Percentiles rank a stretch among this genome's conserved stretches.
These are phyloP conservation scores for Mycena vitilis DNA, from an alignment of 768 basidiomycete genomes.

Conservation along the genomic window DNA sequence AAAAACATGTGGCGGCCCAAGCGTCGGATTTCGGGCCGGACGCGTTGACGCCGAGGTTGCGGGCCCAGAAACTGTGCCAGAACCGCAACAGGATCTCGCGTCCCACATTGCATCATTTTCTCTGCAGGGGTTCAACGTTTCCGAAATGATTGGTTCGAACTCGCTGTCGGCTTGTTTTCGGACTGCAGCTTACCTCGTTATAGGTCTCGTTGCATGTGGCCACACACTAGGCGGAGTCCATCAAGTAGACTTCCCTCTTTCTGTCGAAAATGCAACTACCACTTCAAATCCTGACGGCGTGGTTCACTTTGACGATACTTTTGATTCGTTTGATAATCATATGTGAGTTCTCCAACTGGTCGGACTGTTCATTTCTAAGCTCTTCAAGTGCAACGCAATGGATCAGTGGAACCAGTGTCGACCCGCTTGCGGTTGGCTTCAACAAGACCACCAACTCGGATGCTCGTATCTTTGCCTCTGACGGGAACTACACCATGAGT, in stretches of 20 bases:
- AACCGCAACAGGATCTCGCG: constrained; percentile 20
- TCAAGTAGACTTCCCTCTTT: constrained; percentile 21
- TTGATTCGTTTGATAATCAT: constrained; percentile 20
- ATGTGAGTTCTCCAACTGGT: constrained; percentile 1
- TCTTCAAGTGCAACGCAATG: constrained; percentile 20
- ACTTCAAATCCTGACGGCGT: constrained; percentile 21
- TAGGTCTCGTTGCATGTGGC: constrained; percentile 32
- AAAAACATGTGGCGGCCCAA: constrained; percentile 33
- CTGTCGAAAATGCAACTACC: constrained; percentile 10
- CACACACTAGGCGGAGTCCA: constrained; percentile 27
- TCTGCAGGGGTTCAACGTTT: constrained; percentile 25
- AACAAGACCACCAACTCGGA: constrained; percentile 27
- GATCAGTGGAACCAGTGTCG: constrained; percentile 23
- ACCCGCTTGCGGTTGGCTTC: constrained; percentile 25
- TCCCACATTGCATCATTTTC: constrained; percentile 19
- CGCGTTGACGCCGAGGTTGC: constrained; percentile 23
- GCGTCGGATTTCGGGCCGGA: constrained; percentile 29
- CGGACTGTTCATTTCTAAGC: not conserved
- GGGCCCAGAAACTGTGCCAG: constrained; percentile 21
- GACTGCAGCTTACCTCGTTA: not conserved
- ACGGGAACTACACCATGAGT: constrained; percentile 27
- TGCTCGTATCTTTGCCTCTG: constrained; percentile 22
- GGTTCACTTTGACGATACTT: constrained; percentile 30
- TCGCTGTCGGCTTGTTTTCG: not conserved
- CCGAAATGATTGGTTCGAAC: constrained; percentile 32